Evolutionary conservation across 257 asterid species (phyloP), one percentile per base, ranked within the genome.

Genomic region (Leonotis leonurus): DNA sequence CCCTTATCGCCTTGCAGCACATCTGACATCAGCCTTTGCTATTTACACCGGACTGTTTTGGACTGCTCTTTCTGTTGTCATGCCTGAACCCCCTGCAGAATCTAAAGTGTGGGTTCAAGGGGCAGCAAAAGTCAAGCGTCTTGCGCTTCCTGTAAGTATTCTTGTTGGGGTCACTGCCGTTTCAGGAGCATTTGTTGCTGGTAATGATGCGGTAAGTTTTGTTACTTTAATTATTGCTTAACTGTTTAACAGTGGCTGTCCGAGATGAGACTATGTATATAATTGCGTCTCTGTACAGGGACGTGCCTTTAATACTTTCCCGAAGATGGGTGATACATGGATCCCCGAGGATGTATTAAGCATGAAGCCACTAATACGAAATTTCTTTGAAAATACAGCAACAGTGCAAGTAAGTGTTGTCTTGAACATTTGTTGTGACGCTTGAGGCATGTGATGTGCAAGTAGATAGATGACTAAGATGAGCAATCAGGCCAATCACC

Each of bases 131-230:
- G 90, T 88, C 61, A 84, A 69, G 82, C 86, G 83, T 57, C 72
- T 91, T 60, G 97, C 85, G 40, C 78, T 86, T 58, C 98, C 97
- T 33, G 86, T 83, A 36, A 81, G 93, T 65, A 72, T 91, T 60
- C 86, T 91, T 21, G 98, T 88, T 44, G 98, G 95, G 44, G 36
- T 86, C 40, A 89, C 97, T 40, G 99, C 97, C 4, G 69, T 92
- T 65, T 92, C 99, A 0, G 97, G 97, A 72, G 97, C 99, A 69
- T 92, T 92, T 78, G 99, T 92, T 68, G 99, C 99, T 43, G 99
- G 97, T 67, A 92, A 92, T 75, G 99, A 92, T 49, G 99, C 97
- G 60, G 99, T 92, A 76, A 49, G 95, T 63, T 81, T 73, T 51
- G 26, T 71, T 43, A 0, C 56, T 26, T 60, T 69, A 9, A 37